Evolutionary conservation across 345 rosid genomes (phyloP).

Genomic region (Laguncularia racemosa): DNA sequence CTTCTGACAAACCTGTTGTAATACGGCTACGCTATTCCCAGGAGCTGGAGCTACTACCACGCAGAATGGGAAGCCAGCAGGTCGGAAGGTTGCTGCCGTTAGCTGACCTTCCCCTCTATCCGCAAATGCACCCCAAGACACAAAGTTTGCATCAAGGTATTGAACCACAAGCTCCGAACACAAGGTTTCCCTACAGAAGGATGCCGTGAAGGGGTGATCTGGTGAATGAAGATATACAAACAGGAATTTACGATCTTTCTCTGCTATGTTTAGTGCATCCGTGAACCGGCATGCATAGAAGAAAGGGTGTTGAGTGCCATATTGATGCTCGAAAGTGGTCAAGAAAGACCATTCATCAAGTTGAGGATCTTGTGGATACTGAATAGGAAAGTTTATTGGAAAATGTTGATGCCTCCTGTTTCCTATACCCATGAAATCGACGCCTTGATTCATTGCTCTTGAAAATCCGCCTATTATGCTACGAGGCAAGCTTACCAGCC

Average conservation of each 20-base stretch:
- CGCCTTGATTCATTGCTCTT: slow-evolving; percentile 29
- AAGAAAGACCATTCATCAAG: slow-evolving; percentile 45
- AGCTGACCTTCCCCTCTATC: slow-evolving; percentile 47
- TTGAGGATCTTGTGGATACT: slow-evolving; percentile 17
- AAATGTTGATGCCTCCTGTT: slow-evolving; percentile 28
- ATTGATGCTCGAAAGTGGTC: slow-evolving; percentile 39
- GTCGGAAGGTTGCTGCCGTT: slow-evolving; percentile 29
- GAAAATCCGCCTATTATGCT: slow-evolving; percentile 35
- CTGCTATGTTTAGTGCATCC: slow-evolving; percentile 45
- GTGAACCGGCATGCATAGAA: slow-evolving; percentile 36
- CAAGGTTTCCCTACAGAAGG: slow-evolving; percentile 47
- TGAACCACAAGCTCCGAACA: slow-evolving; percentile 45
- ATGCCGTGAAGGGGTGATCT: slow-evolving; percentile 45
- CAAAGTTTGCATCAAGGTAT: slow-evolving; percentile 51
- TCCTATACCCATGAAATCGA: slow-evolving; percentile 19
- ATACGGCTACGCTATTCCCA: slow-evolving; percentile 34
- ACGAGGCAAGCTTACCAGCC: slow-evolving; percentile 48
- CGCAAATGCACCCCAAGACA: slow-evolving; percentile 42
- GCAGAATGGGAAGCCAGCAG: slow-evolving; percentile 47
- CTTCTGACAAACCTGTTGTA: slow-evolving; percentile 37
- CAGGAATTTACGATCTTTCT: slow-evolving; percentile 42
- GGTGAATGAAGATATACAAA: slow-evolving; percentile 51
- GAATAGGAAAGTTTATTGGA: slow-evolving; percentile 14
- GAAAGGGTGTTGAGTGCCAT: slow-evolving; percentile 44
- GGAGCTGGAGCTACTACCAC: slow-evolving; percentile 45